Evolutionary conservation across 345 rosid genomes (phyloP).

Genomic region (Populus ilicifolia): DNA sequence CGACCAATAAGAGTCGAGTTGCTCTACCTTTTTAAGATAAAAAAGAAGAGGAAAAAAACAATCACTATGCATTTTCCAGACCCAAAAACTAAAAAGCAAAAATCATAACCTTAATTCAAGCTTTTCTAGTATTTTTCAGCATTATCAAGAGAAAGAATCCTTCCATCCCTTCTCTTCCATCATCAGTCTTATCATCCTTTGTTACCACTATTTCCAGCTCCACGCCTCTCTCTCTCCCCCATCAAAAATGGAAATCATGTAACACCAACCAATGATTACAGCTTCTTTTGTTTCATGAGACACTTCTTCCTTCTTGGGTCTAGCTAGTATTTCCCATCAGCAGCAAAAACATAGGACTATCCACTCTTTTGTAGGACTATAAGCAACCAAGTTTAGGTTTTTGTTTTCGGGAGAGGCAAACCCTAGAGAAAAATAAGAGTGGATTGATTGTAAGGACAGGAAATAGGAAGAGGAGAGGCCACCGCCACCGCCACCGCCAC

Average conservation of each 20-base stretch:
- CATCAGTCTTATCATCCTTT: conserved; percentile 25
- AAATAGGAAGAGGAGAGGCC: not conserved
- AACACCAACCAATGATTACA: not conserved
- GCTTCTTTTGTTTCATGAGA: not conserved
- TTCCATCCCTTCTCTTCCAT: conserved; percentile 19
- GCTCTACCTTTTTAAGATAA: conserved; percentile 18
- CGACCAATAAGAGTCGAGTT: not conserved
- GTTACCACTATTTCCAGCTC: conserved; percentile 12
- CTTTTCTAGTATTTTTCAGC: conserved; percentile 23
- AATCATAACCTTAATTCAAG: not conserved
- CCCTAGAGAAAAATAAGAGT: not conserved
- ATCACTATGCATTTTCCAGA: conserved; percentile 9
- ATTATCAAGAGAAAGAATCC: conserved; percentile 8
- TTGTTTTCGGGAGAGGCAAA: not conserved
- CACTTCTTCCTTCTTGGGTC: not conserved
- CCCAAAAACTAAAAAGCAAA: not conserved
- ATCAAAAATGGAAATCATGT: conserved; percentile 25
- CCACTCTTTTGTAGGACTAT: not conserved
- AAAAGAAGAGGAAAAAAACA: not conserved
- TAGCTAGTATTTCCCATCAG: not conserved
- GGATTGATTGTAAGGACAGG: not conserved
- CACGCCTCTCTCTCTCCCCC: conserved; percentile 4
- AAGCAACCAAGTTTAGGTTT: not conserved
- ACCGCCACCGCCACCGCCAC: not conserved
- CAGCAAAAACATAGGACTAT: not conserved